Percentiles rank a stretch among this genome's conserved stretches.
phyloP scores from a whole-genome alignment of 2,329 filamentous ascomycete genomes.

The Hymenoscyphus albidus region DNA sequence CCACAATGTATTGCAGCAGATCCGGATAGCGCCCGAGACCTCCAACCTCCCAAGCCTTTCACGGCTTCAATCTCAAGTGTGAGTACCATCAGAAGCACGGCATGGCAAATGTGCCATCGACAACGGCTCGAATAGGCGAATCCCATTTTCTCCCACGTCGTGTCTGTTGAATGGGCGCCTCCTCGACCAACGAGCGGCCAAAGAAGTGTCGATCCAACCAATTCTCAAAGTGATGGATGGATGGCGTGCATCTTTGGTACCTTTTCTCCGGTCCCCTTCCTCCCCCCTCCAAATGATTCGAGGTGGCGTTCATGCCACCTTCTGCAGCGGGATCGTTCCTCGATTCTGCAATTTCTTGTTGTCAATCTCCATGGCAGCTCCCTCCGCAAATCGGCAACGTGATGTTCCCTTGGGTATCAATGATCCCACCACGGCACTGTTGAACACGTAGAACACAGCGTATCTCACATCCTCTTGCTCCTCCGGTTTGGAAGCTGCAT shows the following conservation, averaged over 20 bases:
- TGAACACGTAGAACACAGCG: background rate
- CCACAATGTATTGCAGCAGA: constrained; percentile 4
- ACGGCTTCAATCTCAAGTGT: constrained; percentile 4
- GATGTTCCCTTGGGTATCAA: constrained; percentile 6
- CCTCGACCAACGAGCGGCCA: constrained; percentile 18
- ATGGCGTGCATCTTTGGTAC: constrained; percentile 9
- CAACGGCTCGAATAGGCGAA: constrained; percentile 3
- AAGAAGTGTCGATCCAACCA: constrained; percentile 16
- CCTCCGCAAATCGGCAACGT: background rate
- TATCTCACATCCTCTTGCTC: background rate
- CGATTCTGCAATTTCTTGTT: constrained; percentile 8
- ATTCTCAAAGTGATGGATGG: constrained; percentile 14
- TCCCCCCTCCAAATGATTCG: background rate
- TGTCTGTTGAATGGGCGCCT: constrained; percentile 17
- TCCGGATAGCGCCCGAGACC: constrained; percentile 3
- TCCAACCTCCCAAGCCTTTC: background rate
- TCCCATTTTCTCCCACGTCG: constrained; percentile 2
- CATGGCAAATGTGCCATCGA: background rate
- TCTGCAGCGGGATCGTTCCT: background rate
- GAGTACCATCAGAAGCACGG: constrained; percentile 9
- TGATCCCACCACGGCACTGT: constrained; percentile 1
- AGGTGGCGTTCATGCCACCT: background rate
- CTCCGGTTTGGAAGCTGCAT: background rate
- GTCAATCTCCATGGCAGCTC: background rate
- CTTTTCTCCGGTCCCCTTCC: background rate